A percentile compares a stretch with the other conserved stretches of the same genome.
Conservation (phyloP, 2,329 filamentous ascomycete genomes). For the Aspergillus transmontanensis region DNA sequence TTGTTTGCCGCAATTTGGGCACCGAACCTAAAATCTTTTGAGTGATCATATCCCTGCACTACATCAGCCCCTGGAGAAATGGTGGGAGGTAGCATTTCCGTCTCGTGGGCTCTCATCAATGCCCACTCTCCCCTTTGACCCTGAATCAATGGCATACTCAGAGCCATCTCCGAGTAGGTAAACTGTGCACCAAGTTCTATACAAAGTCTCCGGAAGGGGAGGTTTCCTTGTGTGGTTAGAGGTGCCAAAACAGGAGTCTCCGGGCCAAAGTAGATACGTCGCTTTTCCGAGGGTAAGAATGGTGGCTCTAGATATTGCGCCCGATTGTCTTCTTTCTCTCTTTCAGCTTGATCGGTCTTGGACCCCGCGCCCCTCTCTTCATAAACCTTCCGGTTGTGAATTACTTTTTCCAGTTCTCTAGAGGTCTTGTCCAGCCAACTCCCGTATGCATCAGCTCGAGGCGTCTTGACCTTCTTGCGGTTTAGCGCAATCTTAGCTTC, state of each 20-base stretch:
- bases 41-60: slow-evolving; percentile 77
- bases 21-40: slow-evolving; percentile 83
- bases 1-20: slow-evolving; percentile 92
- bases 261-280: slow-evolving; percentile 86
- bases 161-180: slow-evolving; percentile 98
- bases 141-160: slow-evolving; percentile 85
- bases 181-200: slow-evolving; percentile 85
- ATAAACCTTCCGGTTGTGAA: slow-evolving; percentile 49
- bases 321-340: slow-evolving; percentile 66
- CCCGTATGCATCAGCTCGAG: slow-evolving; percentile 74
- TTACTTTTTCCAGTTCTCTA: slow-evolving; percentile 49
- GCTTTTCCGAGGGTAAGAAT: slow-evolving; percentile 88
- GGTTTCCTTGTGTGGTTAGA: slow-evolving; percentile 92
- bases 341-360: slow-evolving; percentile 38
- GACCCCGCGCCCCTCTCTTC: slow-evolving; percentile 34
- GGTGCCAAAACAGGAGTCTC: slow-evolving; percentile 95
- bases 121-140: slow-evolving; percentile 94
- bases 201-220: slow-evolving; percentile 90
- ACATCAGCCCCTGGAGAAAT: slow-evolving; percentile 59
- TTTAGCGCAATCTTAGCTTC: slow-evolving; percentile 73
- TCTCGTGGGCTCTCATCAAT: slow-evolving; percentile 86
- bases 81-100: slow-evolving; percentile 72
- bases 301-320: slow-evolving; percentile 85
- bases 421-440: slow-evolving; percentile 74
- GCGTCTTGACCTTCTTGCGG: slow-evolving; percentile 69